Base-by-base conservation (phyloP, 2,329 filamentous ascomycete species). In the Diaporthe aspalathi region DNA sequence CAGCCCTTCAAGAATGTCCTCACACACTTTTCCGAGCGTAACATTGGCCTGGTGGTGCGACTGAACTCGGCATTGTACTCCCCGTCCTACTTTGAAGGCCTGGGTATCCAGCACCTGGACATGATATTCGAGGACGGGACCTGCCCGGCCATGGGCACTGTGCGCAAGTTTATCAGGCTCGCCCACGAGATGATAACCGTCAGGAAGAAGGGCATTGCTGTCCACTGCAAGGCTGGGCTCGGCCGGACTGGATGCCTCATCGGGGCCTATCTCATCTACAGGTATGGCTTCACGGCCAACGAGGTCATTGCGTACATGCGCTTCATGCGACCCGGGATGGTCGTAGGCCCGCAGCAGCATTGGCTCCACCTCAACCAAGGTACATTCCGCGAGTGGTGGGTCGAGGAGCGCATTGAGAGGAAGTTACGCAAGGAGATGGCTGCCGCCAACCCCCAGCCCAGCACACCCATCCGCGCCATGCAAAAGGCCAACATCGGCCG, bases 51-150 rank as follows among this genome's bases (percentile, higher is more conserved):
- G 3, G 95, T 99, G 3, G 96, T 99, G 52, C 92, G 96, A 52
- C 86, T 99, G 74, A 99, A 99, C 85, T 98, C 95, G 0, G 93
- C 95, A 75, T 89, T 99, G 9, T 99, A 99, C 86, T 97, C 94
- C 0, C 93, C 96, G 0, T 95, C 94, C n/a, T 98, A 95, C 84
- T 99, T 99, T 81, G 96, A 95, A 74, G 94, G 95, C 4, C 87
- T 99, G 67, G 95, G 95, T 38, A 98, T 99, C 78, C 92, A 94
- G 77, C 96, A 99, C 80, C 87, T 98, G 50, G 96, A 99, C 83
- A 99, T 99, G 96, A 98, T 99, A 78, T 99, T 99, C 79, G 96
- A 98, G 78, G 96, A 99, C 77, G 96, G 96, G 74, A 99, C 96
- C 5, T 99, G 96, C 81, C 96, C 96, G 27, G 91, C 94, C 2